A percentile compares a stretch with the other conserved stretches of the same genome.
phyloP scores from a whole-genome alignment of 192 early-diverging fungal species.

The Piromyces finnis region DNA sequence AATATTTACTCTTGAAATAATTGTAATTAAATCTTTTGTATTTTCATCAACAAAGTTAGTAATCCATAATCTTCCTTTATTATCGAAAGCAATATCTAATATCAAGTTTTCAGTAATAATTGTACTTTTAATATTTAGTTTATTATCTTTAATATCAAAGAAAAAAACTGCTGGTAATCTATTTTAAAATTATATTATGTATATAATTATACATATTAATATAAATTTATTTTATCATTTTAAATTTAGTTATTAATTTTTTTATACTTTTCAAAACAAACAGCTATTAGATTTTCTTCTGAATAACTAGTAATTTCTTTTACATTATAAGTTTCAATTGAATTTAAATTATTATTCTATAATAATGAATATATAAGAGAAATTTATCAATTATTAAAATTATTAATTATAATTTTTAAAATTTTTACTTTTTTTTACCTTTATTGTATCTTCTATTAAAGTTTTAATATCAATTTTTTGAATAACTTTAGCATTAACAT shows the following conservation, averaged over 20 bases:
- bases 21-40: background rate
- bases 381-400: too few relatives aligned
- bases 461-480: background rate
- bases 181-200: background rate
- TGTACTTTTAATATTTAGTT: background rate
- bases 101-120: background rate
- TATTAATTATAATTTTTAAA: too few relatives aligned
- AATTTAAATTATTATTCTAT: background rate
- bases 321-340: background rate
- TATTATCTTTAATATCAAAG: background rate
- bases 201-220: too few relatives aligned
- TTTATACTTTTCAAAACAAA: background rate
- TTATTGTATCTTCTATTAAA: background rate
- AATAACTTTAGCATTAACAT: background rate
- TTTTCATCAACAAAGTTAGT: background rate
- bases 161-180: background rate
- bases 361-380: too few relatives aligned
- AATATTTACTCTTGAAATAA: background rate
- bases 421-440: background rate
- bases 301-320: background rate
- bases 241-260: background rate
- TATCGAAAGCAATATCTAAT: background rate
- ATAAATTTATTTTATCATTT: too few relatives aligned
- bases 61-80: background rate
- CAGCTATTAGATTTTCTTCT: background rate